These are phyloP conservation scores for Parathielavia appendiculata DNA, from an alignment of 495 filamentous ascomycete genomes.

Conservation along the genomic window DNA sequence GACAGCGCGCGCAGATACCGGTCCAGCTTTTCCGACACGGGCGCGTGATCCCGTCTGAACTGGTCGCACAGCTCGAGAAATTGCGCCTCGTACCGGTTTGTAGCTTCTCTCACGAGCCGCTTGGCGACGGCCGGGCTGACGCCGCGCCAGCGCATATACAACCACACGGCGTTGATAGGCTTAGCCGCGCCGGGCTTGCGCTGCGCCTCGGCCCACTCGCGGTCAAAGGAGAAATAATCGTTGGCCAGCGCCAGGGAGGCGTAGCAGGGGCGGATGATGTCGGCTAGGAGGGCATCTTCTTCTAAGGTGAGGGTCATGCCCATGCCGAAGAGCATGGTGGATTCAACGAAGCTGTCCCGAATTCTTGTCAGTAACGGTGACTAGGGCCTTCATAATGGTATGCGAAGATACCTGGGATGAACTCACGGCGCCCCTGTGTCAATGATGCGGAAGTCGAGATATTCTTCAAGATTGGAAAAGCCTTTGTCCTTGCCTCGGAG, in stretches of 20 bases:
- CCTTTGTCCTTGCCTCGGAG: neutral
- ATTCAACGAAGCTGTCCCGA: neutral
- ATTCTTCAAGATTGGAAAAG: neutral
- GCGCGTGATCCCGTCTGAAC: neutral
- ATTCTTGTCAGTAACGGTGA: too few species aligned
- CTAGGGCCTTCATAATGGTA: too few species aligned
- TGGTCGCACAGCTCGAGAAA: neutral
- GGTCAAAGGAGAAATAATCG: neutral
- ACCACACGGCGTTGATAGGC: slow-evolving; percentile 4
- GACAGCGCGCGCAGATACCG: neutral
- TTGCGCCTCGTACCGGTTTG: neutral
- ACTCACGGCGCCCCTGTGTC: neutral
- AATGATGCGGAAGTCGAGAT: neutral
- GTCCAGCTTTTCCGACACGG: neutral
- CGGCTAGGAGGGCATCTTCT: neutral
- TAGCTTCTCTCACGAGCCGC: neutral
- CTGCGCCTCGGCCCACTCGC: neutral
- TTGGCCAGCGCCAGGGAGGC: neutral
- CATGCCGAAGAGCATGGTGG: neutral
- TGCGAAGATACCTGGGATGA: neutral
- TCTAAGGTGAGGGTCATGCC: neutral
- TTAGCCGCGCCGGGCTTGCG: neutral
- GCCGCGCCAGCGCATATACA: neutral
- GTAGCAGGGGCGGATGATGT: neutral
- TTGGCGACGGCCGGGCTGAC: neutral